Percentiles rank a stretch among this genome's conserved stretches.
phyloP scores from a whole-genome alignment of 768 basidiomycete genomes.

The Podaxis carcinomalis region DNA sequence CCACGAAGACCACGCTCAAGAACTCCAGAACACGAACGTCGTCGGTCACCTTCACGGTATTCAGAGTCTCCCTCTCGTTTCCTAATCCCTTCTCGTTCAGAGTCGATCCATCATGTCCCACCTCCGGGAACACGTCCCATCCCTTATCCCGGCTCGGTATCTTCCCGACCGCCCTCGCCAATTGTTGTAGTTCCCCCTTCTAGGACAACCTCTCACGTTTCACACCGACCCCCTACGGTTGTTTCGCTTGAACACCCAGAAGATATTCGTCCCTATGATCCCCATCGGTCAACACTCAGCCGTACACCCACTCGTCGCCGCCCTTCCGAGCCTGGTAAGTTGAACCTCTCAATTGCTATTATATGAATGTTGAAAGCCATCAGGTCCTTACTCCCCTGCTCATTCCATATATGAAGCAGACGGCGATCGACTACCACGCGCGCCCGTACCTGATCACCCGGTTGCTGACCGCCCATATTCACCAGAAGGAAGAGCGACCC shows the following conservation, averaged over 20 bases:
- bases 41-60: background rate
- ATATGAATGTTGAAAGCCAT: background rate
- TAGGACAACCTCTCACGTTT: slow-evolving; percentile 6
- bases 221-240: slow-evolving; percentile 21
- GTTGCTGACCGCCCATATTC: background rate
- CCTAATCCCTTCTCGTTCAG: slow-evolving; percentile 21
- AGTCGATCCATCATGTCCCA: slow-evolving; percentile 19
- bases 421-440: background rate
- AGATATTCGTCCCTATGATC: slow-evolving; percentile 8
- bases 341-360: background rate
- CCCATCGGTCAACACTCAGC: slow-evolving; percentile 6
- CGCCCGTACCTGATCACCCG: background rate
- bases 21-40: background rate
- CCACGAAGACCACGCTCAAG: slow-evolving; percentile 2
- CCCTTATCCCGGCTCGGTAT: slow-evolving; percentile 6
- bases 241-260: slow-evolving; percentile 17
- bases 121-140: slow-evolving; percentile 1
- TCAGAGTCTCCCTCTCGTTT: slow-evolving; percentile 19
- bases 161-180: slow-evolving; percentile 4
- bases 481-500: background rate
- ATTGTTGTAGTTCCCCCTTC: slow-evolving; percentile 20
- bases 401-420: slow-evolving; percentile 9
- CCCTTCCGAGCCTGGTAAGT: slow-evolving; percentile 3
- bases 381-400: slow-evolving; percentile 10
- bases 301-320: slow-evolving; percentile 6